These are phyloP conservation scores for Stachybotrys chlorohalonatus DNA, from an alignment of 2,329 filamentous ascomycete species.

Conservation along the genomic window DNA sequence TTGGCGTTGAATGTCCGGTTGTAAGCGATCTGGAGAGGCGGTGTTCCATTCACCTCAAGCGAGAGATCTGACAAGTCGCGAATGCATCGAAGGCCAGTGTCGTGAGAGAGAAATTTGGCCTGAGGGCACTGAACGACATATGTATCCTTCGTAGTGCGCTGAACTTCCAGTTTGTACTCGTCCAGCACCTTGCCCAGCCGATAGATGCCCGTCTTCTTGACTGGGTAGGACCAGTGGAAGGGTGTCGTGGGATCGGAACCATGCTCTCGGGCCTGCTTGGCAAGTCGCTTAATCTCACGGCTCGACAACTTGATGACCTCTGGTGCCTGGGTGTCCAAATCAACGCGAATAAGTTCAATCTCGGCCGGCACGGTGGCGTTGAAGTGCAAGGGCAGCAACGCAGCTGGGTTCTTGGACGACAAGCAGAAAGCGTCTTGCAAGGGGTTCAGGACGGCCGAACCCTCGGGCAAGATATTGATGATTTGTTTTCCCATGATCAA, in stretches of 20 bases:
- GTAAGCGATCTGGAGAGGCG: constrained; percentile 88
- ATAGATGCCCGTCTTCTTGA: constrained; percentile 86
- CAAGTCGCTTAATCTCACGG: constrained; percentile 66
- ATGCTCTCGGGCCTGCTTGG: constrained; percentile 58
- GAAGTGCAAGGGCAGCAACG: constrained; percentile 75
- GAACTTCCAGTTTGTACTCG: constrained; percentile 88
- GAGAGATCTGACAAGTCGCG: constrained; percentile 81
- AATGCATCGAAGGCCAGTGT: constrained; percentile 62
- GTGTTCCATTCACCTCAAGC: constrained; percentile 77
- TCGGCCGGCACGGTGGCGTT: constrained; percentile 86
- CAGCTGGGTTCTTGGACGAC: constrained; percentile 49
- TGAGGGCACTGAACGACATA: constrained; percentile 81
- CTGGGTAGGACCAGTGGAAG: constrained; percentile 60
- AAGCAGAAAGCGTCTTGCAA: constrained; percentile 75
- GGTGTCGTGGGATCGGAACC: constrained; percentile 53
- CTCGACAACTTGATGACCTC: constrained; percentile 70
- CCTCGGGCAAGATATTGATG: constrained; percentile 94
- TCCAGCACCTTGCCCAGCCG: constrained; percentile 78
- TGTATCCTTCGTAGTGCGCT: constrained; percentile 64
- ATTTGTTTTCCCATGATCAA: constrained; percentile 95
- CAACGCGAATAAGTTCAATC: constrained; percentile 81
- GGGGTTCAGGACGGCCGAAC: constrained; percentile 84
- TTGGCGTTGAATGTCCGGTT: constrained; percentile 78
- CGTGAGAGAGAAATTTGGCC: constrained; percentile 59
- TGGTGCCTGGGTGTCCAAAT: constrained; percentile 70